Evolutionary conservation across 257 asterid species (phyloP).

Genomic region (Striga asiatica): DNA sequence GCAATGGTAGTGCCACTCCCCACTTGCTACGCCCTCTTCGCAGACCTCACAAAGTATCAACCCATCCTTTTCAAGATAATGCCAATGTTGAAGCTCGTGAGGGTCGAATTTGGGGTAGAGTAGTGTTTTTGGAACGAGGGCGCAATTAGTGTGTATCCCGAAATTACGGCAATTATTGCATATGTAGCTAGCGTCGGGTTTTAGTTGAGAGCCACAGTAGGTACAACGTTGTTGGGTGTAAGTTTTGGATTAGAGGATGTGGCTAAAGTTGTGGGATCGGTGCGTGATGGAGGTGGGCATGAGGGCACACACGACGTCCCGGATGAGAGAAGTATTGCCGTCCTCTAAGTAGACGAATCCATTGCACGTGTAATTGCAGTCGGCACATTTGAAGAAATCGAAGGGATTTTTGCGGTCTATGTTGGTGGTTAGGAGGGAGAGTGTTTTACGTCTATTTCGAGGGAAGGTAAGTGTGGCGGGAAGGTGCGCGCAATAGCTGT

Average conservation of each 20-base stretch:
- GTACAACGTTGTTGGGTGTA: neutral
- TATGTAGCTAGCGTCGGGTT: neutral
- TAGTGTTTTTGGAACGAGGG: neutral
- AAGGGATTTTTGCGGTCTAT: neutral
- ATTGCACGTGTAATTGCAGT: neutral
- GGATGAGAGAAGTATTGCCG: neutral
- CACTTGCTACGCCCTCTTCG: neutral
- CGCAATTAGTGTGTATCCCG: neutral
- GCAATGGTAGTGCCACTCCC: conserved; percentile 2
- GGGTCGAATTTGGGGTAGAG: neutral
- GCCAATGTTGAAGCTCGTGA: neutral
- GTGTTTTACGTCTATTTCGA: neutral
- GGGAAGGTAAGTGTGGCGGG: neutral
- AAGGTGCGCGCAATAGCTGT: neutral
- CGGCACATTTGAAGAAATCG: neutral
- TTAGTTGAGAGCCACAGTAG: neutral
- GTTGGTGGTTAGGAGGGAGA: neutral
- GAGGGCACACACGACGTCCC: neutral
- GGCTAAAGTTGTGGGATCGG: neutral
- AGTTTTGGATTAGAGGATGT: neutral
- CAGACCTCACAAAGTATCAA: neutral
- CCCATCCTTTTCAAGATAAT: neutral
- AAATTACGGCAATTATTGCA: neutral
- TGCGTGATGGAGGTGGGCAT: neutral
- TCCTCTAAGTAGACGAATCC: neutral